Evolutionary conservation across 2,329 filamentous ascomycete genomes (phyloP), one percentile per base, ranked within the genome.

Genomic region (Sarocladiaceae sp.): DNA sequence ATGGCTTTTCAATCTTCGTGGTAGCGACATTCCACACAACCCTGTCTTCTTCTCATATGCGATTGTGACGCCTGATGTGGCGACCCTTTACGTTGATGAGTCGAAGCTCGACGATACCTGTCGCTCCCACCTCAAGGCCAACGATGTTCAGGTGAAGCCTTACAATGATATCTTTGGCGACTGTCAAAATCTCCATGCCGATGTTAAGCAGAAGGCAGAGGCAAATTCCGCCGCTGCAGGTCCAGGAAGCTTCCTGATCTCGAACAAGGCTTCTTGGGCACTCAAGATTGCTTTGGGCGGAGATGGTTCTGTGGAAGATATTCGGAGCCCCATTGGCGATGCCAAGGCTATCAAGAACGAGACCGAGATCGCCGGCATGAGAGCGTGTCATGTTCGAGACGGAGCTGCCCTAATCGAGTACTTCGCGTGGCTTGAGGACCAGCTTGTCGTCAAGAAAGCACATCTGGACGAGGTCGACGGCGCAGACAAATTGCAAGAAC

Each of bases 31-130:
- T 58, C 90, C 91, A 0, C 99, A 94, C 74, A 99, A 99, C 65
- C 94, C 94, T 0, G 94, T 99, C 48, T 97, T 99, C 76, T 97
- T 97, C 71, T 94, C 93, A 15, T 99, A 97, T 63, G 93, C 93
- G 40, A 80, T 94, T 37, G 75, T 99, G 56, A 97, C 94, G 2
- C 83, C 85, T 2, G 84, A 78, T 11, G 76, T 82, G 2, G 89
- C 87, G 22, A 91, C 85, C 1, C 78, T 99, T 4, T 99, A 97
- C 63, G 76, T 97, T 54, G 88, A 97, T 63, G 80, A 85, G 12
- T 79, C 81, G 13, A 96, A 97, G 68, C 71, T 97, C 25, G 83
- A 78, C 29, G 71, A 79, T 3, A 82, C 88, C 47, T 86, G 83
- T 53, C 83, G 80, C 59, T 74, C 76, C 13, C 88, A 96, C 59